These are phyloP conservation scores for Austroboletus niveus DNA, from an alignment of 1,284 basidiomycete species.

Conservation along the genomic window DNA sequence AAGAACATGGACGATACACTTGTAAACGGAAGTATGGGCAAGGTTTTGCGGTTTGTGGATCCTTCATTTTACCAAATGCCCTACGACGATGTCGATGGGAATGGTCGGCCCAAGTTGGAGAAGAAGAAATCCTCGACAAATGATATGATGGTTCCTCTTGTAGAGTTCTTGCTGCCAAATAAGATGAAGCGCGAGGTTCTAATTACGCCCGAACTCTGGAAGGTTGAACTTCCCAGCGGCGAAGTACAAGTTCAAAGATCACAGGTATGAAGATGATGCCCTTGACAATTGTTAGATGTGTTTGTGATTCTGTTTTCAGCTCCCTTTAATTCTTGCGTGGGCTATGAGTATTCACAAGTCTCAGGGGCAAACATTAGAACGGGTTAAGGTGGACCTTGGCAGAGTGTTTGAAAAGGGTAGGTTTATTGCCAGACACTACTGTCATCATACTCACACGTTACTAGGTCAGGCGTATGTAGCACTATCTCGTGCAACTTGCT, in stretches of 20 bases:
- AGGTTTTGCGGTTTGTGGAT: constrained; percentile 53
- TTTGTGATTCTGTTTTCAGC: constrained; percentile 27
- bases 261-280: constrained; percentile 48
- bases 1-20: constrained; percentile 73
- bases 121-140: constrained; percentile 30
- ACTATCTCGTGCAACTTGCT: constrained; percentile 88
- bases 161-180: constrained; percentile 72
- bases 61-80: constrained; percentile 28
- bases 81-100: constrained; percentile 31
- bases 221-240: constrained; percentile 80
- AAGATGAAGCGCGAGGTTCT: constrained; percentile 55
- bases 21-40: constrained; percentile 74
- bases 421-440: constrained; percentile 10
- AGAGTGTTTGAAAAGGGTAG: constrained; percentile 87
- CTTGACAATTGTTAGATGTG: background rate
- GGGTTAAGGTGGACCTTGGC: constrained; percentile 79
- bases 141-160: constrained; percentile 60
- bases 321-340: constrained; percentile 88
- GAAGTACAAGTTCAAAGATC: constrained; percentile 73
- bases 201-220: constrained; percentile 78
- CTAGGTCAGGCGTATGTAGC: constrained; percentile 93
- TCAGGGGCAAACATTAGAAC: constrained; percentile 86
- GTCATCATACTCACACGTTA: constrained; percentile 2
- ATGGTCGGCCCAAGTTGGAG: constrained; percentile 30
- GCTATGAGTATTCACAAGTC: constrained; percentile 96